A percentile compares a stretch with the other conserved stretches of the same genome.
Conservation (phyloP, 345 rosid species). For the Garcia nutans region DNA sequence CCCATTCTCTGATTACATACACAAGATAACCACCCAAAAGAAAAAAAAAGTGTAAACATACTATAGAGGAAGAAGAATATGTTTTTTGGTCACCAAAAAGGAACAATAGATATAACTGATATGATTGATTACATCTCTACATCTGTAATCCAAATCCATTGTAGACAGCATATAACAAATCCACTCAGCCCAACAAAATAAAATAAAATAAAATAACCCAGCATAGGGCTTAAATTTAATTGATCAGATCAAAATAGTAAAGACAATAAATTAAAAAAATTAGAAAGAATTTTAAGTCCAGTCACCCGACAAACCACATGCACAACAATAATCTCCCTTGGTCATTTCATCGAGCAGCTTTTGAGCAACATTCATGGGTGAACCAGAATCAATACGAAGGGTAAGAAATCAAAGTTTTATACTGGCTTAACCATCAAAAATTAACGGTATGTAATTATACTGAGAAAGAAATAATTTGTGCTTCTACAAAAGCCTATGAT, state of each 20-base stretch:
- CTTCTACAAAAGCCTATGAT: background rate
- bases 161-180: background rate
- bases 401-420: background rate
- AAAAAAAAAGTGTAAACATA: background rate
- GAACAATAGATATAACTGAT: background rate
- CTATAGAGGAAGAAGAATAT: background rate
- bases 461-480: background rate
- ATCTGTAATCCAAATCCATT: background rate
- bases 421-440: background rate
- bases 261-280: background rate
- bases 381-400: background rate
- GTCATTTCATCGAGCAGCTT: conserved; percentile 17
- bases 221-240: background rate
- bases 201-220: too few species aligned
- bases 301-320: background rate
- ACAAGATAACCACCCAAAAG: background rate
- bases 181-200: background rate
- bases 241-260: background rate
- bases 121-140: background rate
- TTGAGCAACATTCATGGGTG: background rate
- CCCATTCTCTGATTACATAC: conserved; percentile 48
- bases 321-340: background rate
- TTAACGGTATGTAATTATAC: background rate
- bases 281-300: background rate
- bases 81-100: background rate